phyloP scores from a whole-genome alignment of 169 alveolate species.

The Plasmodium cynomolgi region DNA sequence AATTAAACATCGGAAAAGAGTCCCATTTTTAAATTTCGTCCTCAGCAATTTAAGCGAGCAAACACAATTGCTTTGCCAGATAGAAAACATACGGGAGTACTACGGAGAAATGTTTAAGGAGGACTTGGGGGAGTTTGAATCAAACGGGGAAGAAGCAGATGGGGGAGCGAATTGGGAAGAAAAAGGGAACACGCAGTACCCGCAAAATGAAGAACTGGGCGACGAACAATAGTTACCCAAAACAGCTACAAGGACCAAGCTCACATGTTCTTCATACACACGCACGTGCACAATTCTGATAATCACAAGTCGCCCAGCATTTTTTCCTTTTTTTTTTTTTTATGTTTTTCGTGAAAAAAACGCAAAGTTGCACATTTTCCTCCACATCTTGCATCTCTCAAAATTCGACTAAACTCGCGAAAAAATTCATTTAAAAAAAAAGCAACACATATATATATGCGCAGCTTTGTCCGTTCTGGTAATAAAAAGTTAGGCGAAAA shows the following conservation, averaged over 20 bases:
- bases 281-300: neutral
- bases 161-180: neutral
- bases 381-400: neutral
- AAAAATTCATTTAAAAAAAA: neutral
- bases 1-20: slow-evolving; percentile 60
- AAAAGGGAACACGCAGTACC: neutral
- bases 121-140: slow-evolving; percentile 2
- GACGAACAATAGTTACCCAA: neutral
- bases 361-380: neutral
- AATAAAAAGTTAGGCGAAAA: neutral
- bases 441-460: neutral
- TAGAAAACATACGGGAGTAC: slow-evolving; percentile 66
- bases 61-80: slow-evolving; percentile 63
- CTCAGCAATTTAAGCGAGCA: slow-evolving; percentile 70
- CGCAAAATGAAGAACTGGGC: neutral
- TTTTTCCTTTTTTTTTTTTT: neutral
- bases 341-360: neutral
- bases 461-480: neutral
- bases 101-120: slow-evolving; percentile 72
- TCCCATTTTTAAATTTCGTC: slow-evolving; percentile 60
- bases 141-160: neutral
- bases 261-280: neutral
- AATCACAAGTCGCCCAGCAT: neutral
- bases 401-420: neutral
- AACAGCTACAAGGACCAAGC: neutral